Evolutionary conservation across 1,284 basidiomycete genomes (phyloP).

Genomic region (Sporisorium scitamineum): DNA sequence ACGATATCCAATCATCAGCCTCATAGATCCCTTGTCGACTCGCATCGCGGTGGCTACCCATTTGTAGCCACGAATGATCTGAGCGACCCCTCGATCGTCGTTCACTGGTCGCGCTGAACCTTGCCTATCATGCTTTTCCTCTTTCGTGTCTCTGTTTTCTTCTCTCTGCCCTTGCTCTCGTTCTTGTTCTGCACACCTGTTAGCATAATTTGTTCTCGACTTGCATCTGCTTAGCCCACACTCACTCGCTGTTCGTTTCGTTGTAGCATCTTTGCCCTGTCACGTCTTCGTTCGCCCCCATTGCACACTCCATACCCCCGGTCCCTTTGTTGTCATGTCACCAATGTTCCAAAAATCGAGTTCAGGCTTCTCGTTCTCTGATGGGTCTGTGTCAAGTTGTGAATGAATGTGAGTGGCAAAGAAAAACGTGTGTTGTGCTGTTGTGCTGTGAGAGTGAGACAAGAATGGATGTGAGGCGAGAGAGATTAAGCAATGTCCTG

Average conservation of each 20-base stretch:
- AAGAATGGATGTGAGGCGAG: not conserved
- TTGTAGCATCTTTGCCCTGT: constrained; percentile 13
- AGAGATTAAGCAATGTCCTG: constrained; percentile 23
- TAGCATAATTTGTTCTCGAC: constrained; percentile 12
- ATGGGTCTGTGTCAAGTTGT: constrained; percentile 1
- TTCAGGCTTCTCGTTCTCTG: not conserved
- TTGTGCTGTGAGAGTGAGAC: not conserved
- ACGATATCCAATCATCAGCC: constrained; percentile 1
- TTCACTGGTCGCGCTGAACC: constrained; percentile 39
- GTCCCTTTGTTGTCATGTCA: constrained; percentile 21
- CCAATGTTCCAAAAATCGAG: constrained; percentile 1
- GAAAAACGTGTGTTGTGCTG: not conserved
- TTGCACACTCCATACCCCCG: constrained; percentile 18
- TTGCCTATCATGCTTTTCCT: not conserved
- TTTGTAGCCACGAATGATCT: constrained; percentile 1
- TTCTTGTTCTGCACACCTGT: not conserved
- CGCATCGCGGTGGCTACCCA: constrained; percentile 7
- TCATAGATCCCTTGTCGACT: constrained; percentile 3
- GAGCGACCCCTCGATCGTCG: constrained; percentile 27
- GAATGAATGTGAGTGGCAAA: constrained; percentile 7
- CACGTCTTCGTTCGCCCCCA: not conserved
- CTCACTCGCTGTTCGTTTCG: not conserved
- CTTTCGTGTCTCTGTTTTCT: not conserved
- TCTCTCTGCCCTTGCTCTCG: not conserved
- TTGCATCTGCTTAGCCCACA: constrained; percentile 6